Evolutionary conservation across 2,329 filamentous ascomycete genomes (phyloP).

Genomic region (Pestalotiopsis sp.): DNA sequence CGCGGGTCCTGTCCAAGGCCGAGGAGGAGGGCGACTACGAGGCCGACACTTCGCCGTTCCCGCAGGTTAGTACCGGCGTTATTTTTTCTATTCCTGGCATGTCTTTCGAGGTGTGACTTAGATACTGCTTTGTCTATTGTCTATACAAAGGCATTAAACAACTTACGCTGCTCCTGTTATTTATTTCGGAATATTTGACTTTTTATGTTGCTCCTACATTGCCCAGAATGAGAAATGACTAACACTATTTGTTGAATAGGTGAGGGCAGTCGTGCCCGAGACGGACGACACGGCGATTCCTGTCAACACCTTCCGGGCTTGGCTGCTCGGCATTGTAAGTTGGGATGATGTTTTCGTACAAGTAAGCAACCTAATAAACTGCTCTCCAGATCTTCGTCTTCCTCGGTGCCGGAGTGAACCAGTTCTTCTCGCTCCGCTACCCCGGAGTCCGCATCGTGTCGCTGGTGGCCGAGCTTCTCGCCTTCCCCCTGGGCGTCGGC

Average conservation of each 20-base stretch:
- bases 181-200: too few species aligned
- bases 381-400: constrained; percentile 40
- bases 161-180: too few species aligned
- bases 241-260: too few species aligned
- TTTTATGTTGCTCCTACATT: too few species aligned
- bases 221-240: too few species aligned
- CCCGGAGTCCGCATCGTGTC: constrained; percentile 47
- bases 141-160: too few species aligned
- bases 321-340: constrained; percentile 43
- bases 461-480: constrained; percentile 46
- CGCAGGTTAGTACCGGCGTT: constrained; percentile 17
- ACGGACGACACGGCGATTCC: constrained; percentile 35
- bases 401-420: constrained; percentile 48
- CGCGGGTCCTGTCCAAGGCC: constrained; percentile 25
- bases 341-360: background rate
- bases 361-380: constrained; percentile 3
- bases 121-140: too few species aligned
- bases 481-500: constrained; percentile 43
- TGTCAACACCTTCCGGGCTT: constrained; percentile 48
- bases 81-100: too few species aligned
- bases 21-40: constrained; percentile 34
- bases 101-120: too few species aligned
- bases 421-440: constrained; percentile 50
- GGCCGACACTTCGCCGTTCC: constrained; percentile 33
- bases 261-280: constrained; percentile 35